Evolutionary conservation across 371 early-diverging fungal species (phyloP).

Genomic region (Rhizomucor pusillus): DNA sequence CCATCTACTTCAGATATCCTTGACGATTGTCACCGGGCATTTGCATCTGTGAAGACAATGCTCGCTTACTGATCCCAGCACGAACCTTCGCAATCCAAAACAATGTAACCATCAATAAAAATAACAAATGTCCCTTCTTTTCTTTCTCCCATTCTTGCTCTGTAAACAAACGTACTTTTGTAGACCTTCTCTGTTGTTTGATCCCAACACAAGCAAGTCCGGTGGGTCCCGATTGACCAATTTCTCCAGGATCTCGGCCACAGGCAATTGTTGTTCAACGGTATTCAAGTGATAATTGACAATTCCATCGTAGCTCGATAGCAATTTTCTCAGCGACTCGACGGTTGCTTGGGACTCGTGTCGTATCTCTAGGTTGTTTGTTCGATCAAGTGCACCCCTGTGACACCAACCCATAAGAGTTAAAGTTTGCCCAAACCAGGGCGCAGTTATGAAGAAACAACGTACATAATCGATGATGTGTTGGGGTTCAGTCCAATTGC

Average conservation of each 20-base stretch:
- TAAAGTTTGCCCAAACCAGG: not conserved
- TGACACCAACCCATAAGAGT: not conserved
- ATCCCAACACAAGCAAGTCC: conserved; percentile 27
- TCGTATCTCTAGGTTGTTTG: conserved; percentile 30
- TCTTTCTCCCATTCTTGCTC: not conserved
- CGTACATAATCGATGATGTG: conserved; percentile 2
- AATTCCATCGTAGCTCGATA: conserved; percentile 11
- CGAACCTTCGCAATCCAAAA: conserved; percentile 15
- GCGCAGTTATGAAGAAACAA: not conserved
- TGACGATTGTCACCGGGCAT: conserved; percentile 30
- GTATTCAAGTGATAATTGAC: conserved; percentile 7
- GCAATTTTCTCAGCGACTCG: not conserved
- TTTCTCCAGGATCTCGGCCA: conserved; percentile 16
- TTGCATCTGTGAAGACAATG: conserved; percentile 30
- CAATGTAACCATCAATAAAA: not conserved
- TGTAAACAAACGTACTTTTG: conserved; percentile 20
- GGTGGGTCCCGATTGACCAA: conserved; percentile 26
- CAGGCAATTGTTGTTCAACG: conserved; percentile 8
- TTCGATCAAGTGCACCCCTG: conserved; percentile 27
- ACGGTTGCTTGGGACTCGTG: conserved; percentile 17
- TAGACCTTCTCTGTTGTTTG: conserved; percentile 27
- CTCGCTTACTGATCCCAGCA: conserved; percentile 34
- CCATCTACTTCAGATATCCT: not conserved
- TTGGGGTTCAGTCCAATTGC: conserved; percentile 27
- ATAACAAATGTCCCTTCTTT: not conserved